A percentile compares a stretch with the other conserved stretches of the same genome.
phyloP scores from a whole-genome alignment of 768 basidiomycete species.

The Serpula lacrymans region DNA sequence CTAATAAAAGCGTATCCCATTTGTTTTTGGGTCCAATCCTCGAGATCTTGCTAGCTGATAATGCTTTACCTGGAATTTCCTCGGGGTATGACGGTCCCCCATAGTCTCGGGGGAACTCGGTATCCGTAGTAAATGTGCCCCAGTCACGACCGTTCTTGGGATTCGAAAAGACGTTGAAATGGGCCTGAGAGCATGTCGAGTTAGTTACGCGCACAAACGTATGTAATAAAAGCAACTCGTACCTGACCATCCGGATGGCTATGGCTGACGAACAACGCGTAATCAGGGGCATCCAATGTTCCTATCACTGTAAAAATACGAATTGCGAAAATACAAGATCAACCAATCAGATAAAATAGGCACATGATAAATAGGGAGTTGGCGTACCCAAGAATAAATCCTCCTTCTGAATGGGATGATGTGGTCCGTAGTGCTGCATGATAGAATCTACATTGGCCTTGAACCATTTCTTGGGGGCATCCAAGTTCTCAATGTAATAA shows the following conservation, averaged over 20 bases:
- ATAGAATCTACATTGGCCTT: slow-evolving; percentile 63
- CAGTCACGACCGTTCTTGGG: slow-evolving; percentile 56
- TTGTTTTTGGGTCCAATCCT: slow-evolving; percentile 17
- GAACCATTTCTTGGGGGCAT: slow-evolving; percentile 72
- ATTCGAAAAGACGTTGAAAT: slow-evolving; percentile 66
- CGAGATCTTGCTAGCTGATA: slow-evolving; percentile 56
- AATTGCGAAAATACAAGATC: neutral
- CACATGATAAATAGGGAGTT: neutral
- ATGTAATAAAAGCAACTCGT: slow-evolving; percentile 7
- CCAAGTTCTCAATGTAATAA: slow-evolving; percentile 59
- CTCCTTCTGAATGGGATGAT: slow-evolving; percentile 51
- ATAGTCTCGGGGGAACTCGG: slow-evolving; percentile 35
- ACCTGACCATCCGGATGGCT: slow-evolving; percentile 60
- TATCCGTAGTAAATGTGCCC: slow-evolving; percentile 69
- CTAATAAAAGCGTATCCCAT: slow-evolving; percentile 62
- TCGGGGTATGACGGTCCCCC: slow-evolving; percentile 50
- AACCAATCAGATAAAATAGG: too few relatives aligned
- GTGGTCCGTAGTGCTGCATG: slow-evolving; percentile 46
- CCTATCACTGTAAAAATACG: slow-evolving; percentile 51
- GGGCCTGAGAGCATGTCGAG: slow-evolving; percentile 36
- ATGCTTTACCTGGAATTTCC: slow-evolving; percentile 25
- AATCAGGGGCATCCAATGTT: slow-evolving; percentile 64
- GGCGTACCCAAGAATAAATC: slow-evolving; percentile 49
- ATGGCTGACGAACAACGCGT: slow-evolving; percentile 75
- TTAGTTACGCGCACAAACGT: slow-evolving; percentile 2